Conservation (phyloP, 1,139 yeast genomes). For the Meyerozyma elateridarum region DNA sequence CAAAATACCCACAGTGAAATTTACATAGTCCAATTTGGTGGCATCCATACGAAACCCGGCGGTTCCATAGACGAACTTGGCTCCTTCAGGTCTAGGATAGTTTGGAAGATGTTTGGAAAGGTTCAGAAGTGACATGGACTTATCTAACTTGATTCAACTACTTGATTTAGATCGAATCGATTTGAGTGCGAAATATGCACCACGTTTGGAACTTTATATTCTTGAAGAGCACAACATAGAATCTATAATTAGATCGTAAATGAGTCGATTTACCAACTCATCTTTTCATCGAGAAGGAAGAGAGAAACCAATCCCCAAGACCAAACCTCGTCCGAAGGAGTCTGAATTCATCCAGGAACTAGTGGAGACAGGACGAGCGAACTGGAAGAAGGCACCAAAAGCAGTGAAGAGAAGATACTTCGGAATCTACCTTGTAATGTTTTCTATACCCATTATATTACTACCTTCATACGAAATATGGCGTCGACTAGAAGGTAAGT, state of each 20-base stretch:
- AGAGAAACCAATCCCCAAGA: constrained; percentile 5
- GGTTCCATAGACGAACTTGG: constrained; percentile 73
- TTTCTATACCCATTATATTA: constrained; percentile 36
- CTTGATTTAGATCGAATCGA: background rate
- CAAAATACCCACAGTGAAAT: constrained; percentile 76
- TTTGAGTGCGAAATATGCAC: too few species aligned
- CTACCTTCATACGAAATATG: constrained; percentile 35
- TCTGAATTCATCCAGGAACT: constrained; percentile 15
- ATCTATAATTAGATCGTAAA: constrained; percentile 7
- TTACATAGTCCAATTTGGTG: constrained; percentile 67
- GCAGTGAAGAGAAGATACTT: constrained; percentile 35
- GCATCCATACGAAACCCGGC: constrained; percentile 94
- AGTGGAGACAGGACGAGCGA: constrained; percentile 33
- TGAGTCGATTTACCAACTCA: constrained; percentile 20
- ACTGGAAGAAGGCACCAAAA: constrained; percentile 44
- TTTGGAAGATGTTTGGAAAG: constrained; percentile 9
- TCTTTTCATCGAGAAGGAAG: constrained; percentile 31
- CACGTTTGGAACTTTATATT: too few species aligned
- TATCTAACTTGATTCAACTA: too few species aligned
- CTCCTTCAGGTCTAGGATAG: constrained; percentile 45
- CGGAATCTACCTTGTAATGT: constrained; percentile 36
- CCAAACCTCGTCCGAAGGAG: constrained; percentile 4
- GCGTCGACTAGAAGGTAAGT: constrained; percentile 37
- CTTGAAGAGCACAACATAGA: constrained; percentile 3
- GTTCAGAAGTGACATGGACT: constrained; percentile 12